These are phyloP conservation scores for Penstemon newberryi DNA, from an alignment of 257 asterid genomes.

Conservation along the genomic window DNA sequence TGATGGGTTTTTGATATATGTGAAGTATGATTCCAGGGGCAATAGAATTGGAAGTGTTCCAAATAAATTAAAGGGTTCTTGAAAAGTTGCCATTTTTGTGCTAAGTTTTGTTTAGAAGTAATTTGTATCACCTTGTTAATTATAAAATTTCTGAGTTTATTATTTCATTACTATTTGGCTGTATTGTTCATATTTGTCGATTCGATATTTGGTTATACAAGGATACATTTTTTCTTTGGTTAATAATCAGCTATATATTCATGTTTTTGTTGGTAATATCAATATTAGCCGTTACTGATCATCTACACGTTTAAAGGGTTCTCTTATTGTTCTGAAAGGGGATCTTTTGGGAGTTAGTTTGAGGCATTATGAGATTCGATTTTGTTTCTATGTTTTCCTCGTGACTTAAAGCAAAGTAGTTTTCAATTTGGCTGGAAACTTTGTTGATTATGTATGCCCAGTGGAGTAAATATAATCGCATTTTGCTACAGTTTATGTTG, in stretches of 20 bases:
- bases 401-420: no score
- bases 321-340: no score
- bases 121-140: background rate
- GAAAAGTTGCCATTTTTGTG: constrained; percentile 17
- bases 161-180: constrained; percentile 3
- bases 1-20: background rate
- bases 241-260: no score
- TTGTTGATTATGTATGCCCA: constrained; percentile 6
- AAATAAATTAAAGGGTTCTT: constrained; percentile 21
- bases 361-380: background rate
- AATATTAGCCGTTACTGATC: no score
- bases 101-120: constrained; percentile 21
- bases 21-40: constrained; percentile 5
- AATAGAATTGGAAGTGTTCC: constrained; percentile 12
- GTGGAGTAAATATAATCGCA: constrained; percentile 11
- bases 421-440: background rate
- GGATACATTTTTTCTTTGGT: no score
- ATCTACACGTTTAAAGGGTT: no score
- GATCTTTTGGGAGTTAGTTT: background rate
- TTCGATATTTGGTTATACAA: background rate
- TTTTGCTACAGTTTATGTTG: background rate
- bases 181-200: background rate
- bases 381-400: background rate
- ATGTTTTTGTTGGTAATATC: no score
- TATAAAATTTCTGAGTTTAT: constrained; percentile 23